Conservation (phyloP, 805 yeast genomes). For the Komagataella pastoris region DNA sequence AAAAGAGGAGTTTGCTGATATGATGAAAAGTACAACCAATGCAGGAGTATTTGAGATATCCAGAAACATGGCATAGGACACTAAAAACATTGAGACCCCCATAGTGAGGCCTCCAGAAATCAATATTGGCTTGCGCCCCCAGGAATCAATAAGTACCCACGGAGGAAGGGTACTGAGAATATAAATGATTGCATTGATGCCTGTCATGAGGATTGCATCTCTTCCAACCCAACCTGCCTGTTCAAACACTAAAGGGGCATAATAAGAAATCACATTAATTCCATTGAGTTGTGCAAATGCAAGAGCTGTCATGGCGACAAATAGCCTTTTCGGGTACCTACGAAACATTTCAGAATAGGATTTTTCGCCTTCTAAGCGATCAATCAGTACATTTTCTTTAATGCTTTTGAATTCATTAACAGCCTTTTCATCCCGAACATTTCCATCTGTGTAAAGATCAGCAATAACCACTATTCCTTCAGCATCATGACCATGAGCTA, state of each 20-base stretch:
- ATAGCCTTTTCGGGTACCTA: slow-evolving; percentile 61
- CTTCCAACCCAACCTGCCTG: slow-evolving; percentile 92
- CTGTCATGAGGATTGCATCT: slow-evolving; percentile 83
- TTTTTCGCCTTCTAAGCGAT: slow-evolving; percentile 70
- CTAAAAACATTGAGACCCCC: slow-evolving; percentile 56
- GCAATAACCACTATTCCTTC: slow-evolving; percentile 83
- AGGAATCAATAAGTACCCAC: slow-evolving; percentile 78
- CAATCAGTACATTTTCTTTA: slow-evolving; percentile 66
- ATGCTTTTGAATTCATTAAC: slow-evolving; percentile 64
- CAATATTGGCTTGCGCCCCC: slow-evolving; percentile 87
- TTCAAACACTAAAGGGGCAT: slow-evolving; percentile 89
- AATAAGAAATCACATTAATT: slow-evolving; percentile 83
- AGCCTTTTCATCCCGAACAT: slow-evolving; percentile 56
- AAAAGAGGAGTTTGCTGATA: slow-evolving; percentile 71
- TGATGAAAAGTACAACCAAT: slow-evolving; percentile 63
- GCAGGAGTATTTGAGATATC: slow-evolving; percentile 41
- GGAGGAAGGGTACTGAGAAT: slow-evolving; percentile 63
- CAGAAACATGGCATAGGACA: slow-evolving; percentile 46
- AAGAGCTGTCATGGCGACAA: slow-evolving; percentile 84
- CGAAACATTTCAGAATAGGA: slow-evolving; percentile 66
- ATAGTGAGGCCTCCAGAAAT: slow-evolving; percentile 68
- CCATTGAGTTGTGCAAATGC: slow-evolving; percentile 92
- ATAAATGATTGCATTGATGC: slow-evolving; percentile 54
- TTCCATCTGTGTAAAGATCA: slow-evolving; percentile 69
- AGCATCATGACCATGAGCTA: slow-evolving; percentile 66